Base-by-base conservation (phyloP, 768 basidiomycete genomes). In the Podaxis sp. region DNA sequence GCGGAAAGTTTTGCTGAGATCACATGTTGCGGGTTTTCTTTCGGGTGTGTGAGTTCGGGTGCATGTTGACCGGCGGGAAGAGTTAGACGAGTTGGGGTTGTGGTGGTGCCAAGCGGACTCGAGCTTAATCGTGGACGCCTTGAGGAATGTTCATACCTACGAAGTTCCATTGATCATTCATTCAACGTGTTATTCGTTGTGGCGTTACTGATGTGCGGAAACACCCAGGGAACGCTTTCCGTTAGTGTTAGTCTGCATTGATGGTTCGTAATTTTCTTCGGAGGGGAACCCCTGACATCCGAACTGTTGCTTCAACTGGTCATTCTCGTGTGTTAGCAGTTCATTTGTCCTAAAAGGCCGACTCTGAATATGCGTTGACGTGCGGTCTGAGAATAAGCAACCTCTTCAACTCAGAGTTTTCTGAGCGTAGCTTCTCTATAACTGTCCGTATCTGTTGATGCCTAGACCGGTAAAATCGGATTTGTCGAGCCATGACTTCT, bases 401-500 rank as follows among this genome's bases (percentile, higher is more conserved):
- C 91, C 79, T 88, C 73, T 80, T 83, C 40, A 90, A 73, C 46
- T 87, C 84, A 35, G 72, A 69, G 14, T 74, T 65, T 48, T 86
- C 83, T 3, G 73, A 73, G 65, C 80, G 85, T 7, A 85, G 68
- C 10, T 81, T 79, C 23, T 87, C 83, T 16, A 87, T 74, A 10
- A 82, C 62, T 3, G 69, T 71, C 6, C 83, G 78, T 55, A 84
- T 82, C 65, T 89, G 85, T 35, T 82, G 70, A 64, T 81, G 80
- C 63, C 84, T 82, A 10, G 74, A 68, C 63, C 83, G 85, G 67
- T 87, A 88, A 63, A 83, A 81, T 47, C 83, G 80, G 46, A 91
- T 80, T 62, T 91, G 84, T 32, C 81, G 77, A 4, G 85, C 85
- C 73, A 93, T 81, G 10, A 83, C 82, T 65, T 90, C 88, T 73